A percentile compares a stretch with the other conserved stretches of the same genome.
Evolutionary conservation across 2,329 filamentous ascomycete genomes (phyloP).

Genomic region (Pezizomycotina sp.): DNA sequence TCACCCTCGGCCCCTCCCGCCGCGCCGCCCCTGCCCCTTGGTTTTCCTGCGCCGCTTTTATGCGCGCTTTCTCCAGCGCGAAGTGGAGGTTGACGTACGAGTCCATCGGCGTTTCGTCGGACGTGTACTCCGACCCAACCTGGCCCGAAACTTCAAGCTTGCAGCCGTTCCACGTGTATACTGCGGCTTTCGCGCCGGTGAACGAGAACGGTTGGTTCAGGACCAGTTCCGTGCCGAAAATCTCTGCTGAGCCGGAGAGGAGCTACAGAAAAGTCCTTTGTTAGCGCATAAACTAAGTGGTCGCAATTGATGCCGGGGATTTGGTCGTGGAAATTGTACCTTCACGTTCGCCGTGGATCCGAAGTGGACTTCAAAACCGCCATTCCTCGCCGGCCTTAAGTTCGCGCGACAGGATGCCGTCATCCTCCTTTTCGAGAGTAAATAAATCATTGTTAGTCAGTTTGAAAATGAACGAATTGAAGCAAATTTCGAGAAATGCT

Average conservation of each 20-base stretch:
- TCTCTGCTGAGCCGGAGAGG: slow-evolving; percentile 67
- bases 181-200: slow-evolving; percentile 63
- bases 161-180: slow-evolving; percentile 87
- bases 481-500: slow-evolving; percentile 24
- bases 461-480: neutral
- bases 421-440: slow-evolving; percentile 13
- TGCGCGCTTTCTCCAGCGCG: slow-evolving; percentile 58
- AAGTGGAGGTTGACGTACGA: slow-evolving; percentile 76
- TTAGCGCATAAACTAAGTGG: neutral
- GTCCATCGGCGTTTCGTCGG: slow-evolving; percentile 65
- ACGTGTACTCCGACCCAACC: slow-evolving; percentile 39
- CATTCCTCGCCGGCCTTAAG: slow-evolving; percentile 56
- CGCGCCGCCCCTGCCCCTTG: slow-evolving; percentile 21
- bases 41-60: slow-evolving; percentile 37
- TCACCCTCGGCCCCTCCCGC: slow-evolving; percentile 57
- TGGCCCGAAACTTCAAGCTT: slow-evolving; percentile 57
- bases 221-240: slow-evolving; percentile 88
- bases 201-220: slow-evolving; percentile 66
- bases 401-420: slow-evolving; percentile 31
- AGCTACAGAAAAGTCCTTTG: slow-evolving; percentile 37
- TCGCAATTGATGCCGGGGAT: neutral
- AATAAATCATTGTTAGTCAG: slow-evolving; percentile 10
- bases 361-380: slow-evolving; percentile 56
- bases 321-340: slow-evolving; percentile 27
- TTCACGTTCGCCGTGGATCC: slow-evolving; percentile 38